Evolutionary conservation across 1,139 yeast species (phyloP), one percentile per base, ranked within the genome.

Genomic region (Wickerhamiella infanticola): DNA sequence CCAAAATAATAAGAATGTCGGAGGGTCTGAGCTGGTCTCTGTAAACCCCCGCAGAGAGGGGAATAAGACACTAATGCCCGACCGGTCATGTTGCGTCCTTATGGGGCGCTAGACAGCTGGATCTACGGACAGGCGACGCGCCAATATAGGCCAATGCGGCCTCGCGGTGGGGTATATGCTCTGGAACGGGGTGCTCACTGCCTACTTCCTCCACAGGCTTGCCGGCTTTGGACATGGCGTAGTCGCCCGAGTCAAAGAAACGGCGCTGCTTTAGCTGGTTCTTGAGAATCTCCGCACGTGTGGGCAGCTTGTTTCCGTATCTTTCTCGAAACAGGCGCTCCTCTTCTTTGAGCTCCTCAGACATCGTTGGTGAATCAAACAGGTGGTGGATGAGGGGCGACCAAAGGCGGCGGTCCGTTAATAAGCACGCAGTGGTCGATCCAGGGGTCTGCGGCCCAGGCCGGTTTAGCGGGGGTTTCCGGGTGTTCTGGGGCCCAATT

Each of bases 211-310:
- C 45, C 33, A 48, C 54, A 5, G 51, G 48, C 46, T 49, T 47
- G 33, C 76, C 77, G 5, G 78, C 84, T 56, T 86, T 81, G 53
- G 84, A 85, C 75, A 90, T 75, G 26, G 97, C 97, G 62, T 93
- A 90, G 64, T 90, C 99, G 24, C 98, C 98, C 50, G 95, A 83
- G 58, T 90, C 99, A 60, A 90, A 93, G 64, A 81, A 90, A 65
- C 86, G 86, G 58, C 95, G 78, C 56, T 90, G 97, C 62, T 61
- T 63, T 37, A 67, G 59, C 62, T 84, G 85, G 53, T 81, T 77
- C 48, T 83, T 74, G 50, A 90, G 72, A 37, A 90, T 70, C 53
- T 88, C 96, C 50, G 82, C 82, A 47, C 81, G 79, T 37, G 90
- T 75, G 40, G 98, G 98, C 48, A 90, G 68, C 60, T 80, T 82